Evolutionary conservation across 352 stramenopile species (phyloP), one percentile per base, ranked within the genome.

Genomic region (Phytophthora chlamydospora): DNA sequence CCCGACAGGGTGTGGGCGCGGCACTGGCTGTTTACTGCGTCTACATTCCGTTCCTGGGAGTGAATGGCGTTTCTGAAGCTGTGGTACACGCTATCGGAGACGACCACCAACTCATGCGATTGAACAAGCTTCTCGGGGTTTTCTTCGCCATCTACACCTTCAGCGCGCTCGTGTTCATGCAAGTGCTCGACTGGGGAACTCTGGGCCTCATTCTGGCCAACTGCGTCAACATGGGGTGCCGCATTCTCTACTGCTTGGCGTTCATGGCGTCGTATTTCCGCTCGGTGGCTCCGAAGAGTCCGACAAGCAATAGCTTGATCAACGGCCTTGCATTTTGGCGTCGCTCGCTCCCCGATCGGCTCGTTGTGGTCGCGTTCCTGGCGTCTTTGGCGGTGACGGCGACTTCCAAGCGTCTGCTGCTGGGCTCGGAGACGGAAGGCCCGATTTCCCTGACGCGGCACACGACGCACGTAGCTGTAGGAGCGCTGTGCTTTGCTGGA

Each of bases 1-100:
- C 75, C 36, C 58, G 58, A 3, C 63, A 82, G 13, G 79, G 81
- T 3, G 82, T 91, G 0, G 71, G 79, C 2, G 48, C 62, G 11
- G 85, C 85, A 3, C 63, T 97, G 38, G 67, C 75, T 21, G 63
- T 82, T 29, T 97, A 97, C 57, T 99, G 96, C 71, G 59, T 96
- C 4, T 99, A 99, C 72, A 98, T 98, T 17, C 85, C 91, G 29
- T 98, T 98, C 47, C 64, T 99, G 11, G 93, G 91, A 2, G 62
- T 98, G 29, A 99, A 99, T 71, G 97, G 97, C 4, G 96, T 98
- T 55, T 97, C 89, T 58, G 97, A 99, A 83, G 94, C 95, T 2
- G 98, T 99, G 73, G 95, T 98, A 1, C 97, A 98, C 65, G 93
- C 89, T 3, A 81, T 95, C 16, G 86, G 80, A 9, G 57, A 88